phyloP scores from a whole-genome alignment of 805 yeast genomes.

The Wickerhamiella parazyma region DNA sequence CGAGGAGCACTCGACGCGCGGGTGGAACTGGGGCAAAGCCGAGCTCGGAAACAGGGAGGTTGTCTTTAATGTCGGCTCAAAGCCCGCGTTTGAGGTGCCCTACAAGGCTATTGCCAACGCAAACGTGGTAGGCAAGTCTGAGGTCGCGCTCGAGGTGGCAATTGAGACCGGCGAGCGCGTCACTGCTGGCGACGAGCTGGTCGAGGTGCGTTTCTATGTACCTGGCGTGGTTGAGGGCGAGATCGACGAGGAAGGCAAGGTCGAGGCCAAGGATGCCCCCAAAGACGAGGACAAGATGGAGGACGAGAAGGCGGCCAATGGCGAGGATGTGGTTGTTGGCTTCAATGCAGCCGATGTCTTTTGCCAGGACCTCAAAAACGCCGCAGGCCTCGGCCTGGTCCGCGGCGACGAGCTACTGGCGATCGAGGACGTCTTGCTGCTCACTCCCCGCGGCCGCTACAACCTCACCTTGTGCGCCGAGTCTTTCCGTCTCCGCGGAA shows the following conservation, averaged over 20 bases:
- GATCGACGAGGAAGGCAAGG: slow-evolving; percentile 24
- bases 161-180: slow-evolving; percentile 36
- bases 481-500: slow-evolving; percentile 85
- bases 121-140: slow-evolving; percentile 81
- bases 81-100: slow-evolving; percentile 86
- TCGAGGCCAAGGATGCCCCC: slow-evolving; percentile 23
- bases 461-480: slow-evolving; percentile 87
- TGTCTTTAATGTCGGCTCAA: slow-evolving; percentile 69
- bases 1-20: slow-evolving; percentile 84
- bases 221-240: slow-evolving; percentile 63
- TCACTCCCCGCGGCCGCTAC: slow-evolving; percentile 97
- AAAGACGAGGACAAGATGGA: slow-evolving; percentile 22
- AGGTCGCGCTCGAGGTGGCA: slow-evolving; percentile 80
- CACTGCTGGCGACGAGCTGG: slow-evolving; percentile 86
- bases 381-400: slow-evolving; percentile 87
- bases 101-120: slow-evolving; percentile 68
- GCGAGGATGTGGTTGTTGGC: slow-evolving; percentile 25
- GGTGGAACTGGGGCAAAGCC: slow-evolving; percentile 98
- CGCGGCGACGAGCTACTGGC: slow-evolving; percentile 93
- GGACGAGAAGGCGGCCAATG: slow-evolving; percentile 28
- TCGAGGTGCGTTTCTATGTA: slow-evolving; percentile 82
- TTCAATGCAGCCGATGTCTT: slow-evolving; percentile 70
- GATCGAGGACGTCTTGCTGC: slow-evolving; percentile 76
- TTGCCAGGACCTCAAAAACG: slow-evolving; percentile 81
- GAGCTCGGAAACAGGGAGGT: slow-evolving; percentile 88